Conservation (phyloP, 768 basidiomycete species). For the Termitomyces sp. region DNA sequence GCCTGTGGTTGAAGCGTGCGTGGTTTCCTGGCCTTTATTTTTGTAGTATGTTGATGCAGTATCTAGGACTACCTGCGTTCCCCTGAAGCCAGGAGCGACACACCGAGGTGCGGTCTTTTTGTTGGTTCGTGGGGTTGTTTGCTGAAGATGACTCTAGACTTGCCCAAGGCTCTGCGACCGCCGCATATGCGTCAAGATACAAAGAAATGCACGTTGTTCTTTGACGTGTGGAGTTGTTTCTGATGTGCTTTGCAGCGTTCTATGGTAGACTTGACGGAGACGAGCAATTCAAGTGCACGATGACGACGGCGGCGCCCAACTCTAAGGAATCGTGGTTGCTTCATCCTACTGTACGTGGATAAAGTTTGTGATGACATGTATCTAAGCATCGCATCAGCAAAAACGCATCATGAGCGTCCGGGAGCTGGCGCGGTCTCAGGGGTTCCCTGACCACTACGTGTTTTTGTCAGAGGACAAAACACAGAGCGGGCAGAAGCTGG, state of each 20-base stretch:
- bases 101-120: slow-evolving; percentile 35
- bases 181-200: slow-evolving; percentile 22
- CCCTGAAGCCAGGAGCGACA: slow-evolving; percentile 42
- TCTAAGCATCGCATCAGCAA: slow-evolving; percentile 40
- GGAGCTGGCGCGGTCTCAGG: slow-evolving; percentile 71
- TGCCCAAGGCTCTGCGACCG: slow-evolving; percentile 35
- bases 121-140: no score
- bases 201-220: slow-evolving; percentile 4
- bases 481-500: slow-evolving; percentile 22
- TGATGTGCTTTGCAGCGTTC: slow-evolving; percentile 27
- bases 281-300: slow-evolving; percentile 54
- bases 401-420: slow-evolving; percentile 60
- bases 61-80: slow-evolving; percentile 47
- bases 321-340: slow-evolving; percentile 38
- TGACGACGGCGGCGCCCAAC: slow-evolving; percentile 52
- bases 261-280: slow-evolving; percentile 53
- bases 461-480: slow-evolving; percentile 42
- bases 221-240: not conserved
- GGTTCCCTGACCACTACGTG: slow-evolving; percentile 68
- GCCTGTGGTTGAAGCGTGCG: slow-evolving; percentile 47
- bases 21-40: not conserved
- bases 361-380: not conserved
- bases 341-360: slow-evolving; percentile 31
- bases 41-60: not conserved
- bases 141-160: slow-evolving; percentile 23